These are phyloP conservation scores for Gnomoniopsis sp. DNA, from an alignment of 2,329 filamentous ascomycete species.

Conservation along the genomic window DNA sequence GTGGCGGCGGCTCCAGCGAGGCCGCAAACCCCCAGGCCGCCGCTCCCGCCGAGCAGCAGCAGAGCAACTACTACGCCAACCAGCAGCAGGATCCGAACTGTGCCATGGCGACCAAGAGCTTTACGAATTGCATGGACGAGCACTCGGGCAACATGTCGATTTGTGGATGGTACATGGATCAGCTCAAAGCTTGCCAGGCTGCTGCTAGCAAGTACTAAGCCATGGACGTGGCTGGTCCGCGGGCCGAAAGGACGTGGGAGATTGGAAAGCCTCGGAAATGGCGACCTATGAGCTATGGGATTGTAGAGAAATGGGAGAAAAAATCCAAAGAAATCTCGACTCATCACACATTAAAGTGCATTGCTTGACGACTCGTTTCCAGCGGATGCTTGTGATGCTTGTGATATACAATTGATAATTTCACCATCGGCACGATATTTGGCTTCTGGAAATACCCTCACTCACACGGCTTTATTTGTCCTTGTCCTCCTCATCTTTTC, in stretches of 20 bases:
- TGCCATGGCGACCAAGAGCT: constrained; percentile 73
- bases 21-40: constrained; percentile 47
- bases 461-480: constrained; percentile 14
- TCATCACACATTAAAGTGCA: too few species aligned
- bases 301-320: neutral
- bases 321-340: neutral
- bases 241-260: constrained; percentile 1
- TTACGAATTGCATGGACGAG: constrained; percentile 96
- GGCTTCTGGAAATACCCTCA: neutral
- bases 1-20: constrained; percentile 62
- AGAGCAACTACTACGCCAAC: constrained; percentile 49
- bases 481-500: constrained; percentile 53
- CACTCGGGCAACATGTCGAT: constrained; percentile 91
- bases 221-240: neutral
- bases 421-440: neutral
- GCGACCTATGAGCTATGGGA: neutral
- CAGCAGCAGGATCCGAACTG: constrained; percentile 65
- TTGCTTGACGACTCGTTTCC: too few species aligned
- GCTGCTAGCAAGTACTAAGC: constrained; percentile 69
- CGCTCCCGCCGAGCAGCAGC: constrained; percentile 44
- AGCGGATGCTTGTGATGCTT: neutral
- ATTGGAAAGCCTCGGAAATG: neutral
- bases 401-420: constrained; percentile 25
- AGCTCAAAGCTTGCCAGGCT: constrained; percentile 85
- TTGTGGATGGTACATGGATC: constrained; percentile 97